Evolutionary conservation across 2,329 filamentous ascomycete genomes (phyloP), one percentile per base, ranked within the genome.

Genomic region (Mycosphaerella arachidis): DNA sequence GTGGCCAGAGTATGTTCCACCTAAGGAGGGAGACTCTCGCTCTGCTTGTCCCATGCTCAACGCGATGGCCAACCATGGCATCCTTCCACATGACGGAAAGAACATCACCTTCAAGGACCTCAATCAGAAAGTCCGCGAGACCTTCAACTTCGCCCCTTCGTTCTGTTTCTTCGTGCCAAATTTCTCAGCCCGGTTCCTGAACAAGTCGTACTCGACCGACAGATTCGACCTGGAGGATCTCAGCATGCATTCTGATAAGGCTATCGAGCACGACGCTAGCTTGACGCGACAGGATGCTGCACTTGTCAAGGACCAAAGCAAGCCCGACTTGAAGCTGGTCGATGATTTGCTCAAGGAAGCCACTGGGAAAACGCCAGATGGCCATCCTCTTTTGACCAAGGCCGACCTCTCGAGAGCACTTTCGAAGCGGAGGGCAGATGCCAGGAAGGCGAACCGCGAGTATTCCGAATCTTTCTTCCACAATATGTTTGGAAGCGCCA

Each of bases 401-500:
- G 66, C 68, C 2, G 74, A 77, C 64, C 66, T 77, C n/a, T 72
- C 70, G 29, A 61, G 66, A 18, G 69, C 70, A 24, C 54, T 75
- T 61, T 70, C 68, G 24, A 73, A 71, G 64, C 66, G 73, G 56
- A 69, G 75, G 55, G 65, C 67, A 12, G 73, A 75, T 57, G 72
- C 73, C 0, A 71, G 66, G 53, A 70, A 63, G 50, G 71, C 71
- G 31, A 77, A 77, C 54, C 65, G 70, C 30, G 64, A 69, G 1
- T 77, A 77, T 59, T 63, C 65, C 3, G 66, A 67, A 53, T 63
- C 58, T 43, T 65, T 66, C 57, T 68, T 68, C 55, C 74, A 77
- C 57, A 77, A 77, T 57, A 69, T 73, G 57, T 77, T 77, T 60
- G 75, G 75, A n/a, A 74, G 71, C 57, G 71, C 75, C 29, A 68